phyloP scores from a whole-genome alignment of 1,284 basidiomycete species.

The Polyporus tsugae region DNA sequence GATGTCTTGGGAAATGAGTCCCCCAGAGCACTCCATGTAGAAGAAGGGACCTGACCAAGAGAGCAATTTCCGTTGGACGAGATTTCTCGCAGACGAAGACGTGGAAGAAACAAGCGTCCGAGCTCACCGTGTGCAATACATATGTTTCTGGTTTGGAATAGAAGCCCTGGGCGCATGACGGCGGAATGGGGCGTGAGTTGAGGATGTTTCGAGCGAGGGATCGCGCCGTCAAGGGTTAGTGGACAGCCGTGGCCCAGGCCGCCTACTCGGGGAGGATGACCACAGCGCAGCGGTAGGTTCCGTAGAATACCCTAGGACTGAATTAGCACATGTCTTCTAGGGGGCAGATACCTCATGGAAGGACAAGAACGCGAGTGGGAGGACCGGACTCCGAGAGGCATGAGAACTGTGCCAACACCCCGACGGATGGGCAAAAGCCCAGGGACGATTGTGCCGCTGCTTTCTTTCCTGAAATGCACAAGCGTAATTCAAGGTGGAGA shows the following conservation, averaged over 20 bases:
- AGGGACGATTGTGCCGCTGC: background rate
- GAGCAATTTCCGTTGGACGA: constrained; percentile 15
- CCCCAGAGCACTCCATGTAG: constrained; percentile 17
- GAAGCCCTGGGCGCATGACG: constrained; percentile 1
- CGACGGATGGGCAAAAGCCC: background rate
- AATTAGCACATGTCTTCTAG: constrained; percentile 18
- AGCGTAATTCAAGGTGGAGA: background rate
- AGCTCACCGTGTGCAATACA: constrained; percentile 8
- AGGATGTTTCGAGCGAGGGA: constrained; percentile 17
- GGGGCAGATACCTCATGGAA: constrained; percentile 17
- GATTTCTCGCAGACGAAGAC: background rate
- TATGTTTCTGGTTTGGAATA: background rate
- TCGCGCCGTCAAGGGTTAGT: constrained; percentile 23
- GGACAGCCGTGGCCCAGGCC: constrained; percentile 15
- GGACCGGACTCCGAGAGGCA: constrained; percentile 25
- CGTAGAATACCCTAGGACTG: constrained; percentile 15
- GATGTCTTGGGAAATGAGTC: constrained; percentile 9
- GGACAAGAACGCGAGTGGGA: constrained; percentile 16
- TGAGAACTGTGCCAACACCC: constrained; percentile 13
- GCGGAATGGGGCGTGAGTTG: constrained; percentile 17
- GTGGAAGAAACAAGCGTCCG: constrained; percentile 8
- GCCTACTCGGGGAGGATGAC: constrained; percentile 22
- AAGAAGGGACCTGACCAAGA: constrained; percentile 3
- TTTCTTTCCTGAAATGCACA: background rate
- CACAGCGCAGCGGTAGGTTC: constrained; percentile 25